Conservation (phyloP, 345 rosid species). For the Populus tremula region DNA sequence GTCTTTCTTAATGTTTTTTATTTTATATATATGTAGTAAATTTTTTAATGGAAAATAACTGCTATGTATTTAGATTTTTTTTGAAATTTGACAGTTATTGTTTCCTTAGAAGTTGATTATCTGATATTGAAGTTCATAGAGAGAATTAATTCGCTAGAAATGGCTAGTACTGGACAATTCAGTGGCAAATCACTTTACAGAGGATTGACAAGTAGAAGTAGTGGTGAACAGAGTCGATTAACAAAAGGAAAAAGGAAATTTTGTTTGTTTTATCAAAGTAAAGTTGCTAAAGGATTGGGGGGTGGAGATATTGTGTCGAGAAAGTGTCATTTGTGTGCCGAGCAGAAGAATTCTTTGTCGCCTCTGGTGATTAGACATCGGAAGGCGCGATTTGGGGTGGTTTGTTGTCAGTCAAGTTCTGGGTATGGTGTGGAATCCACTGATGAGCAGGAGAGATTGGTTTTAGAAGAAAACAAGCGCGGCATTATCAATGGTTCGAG, state of each 20-base stretch:
- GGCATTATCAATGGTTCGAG: conserved; percentile 17
- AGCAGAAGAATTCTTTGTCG: conserved; percentile 22
- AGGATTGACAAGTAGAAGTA: conserved; percentile 39
- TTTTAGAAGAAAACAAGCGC: conserved; percentile 33
- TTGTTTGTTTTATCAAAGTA: conserved; percentile 20
- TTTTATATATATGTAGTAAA: neutral
- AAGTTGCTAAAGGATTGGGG: conserved; percentile 21
- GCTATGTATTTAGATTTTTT: neutral
- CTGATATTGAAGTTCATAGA: neutral
- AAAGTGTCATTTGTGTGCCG: conserved; percentile 17
- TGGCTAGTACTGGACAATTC: conserved; percentile 43
- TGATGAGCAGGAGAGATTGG: conserved; percentile 24
- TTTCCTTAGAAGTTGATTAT: neutral
- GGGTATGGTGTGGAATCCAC: conserved; percentile 43
- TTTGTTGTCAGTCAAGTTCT: conserved; percentile 40
- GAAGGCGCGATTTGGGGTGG: conserved; percentile 26
- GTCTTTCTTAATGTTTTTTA: no score
- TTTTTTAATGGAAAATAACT: neutral
- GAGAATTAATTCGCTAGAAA: neutral
- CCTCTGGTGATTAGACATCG: conserved; percentile 34
- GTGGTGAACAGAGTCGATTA: conserved; percentile 17
- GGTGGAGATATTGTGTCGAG: conserved; percentile 16
- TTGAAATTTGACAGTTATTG: neutral
- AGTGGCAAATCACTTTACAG: conserved; percentile 28
- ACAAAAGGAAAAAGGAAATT: conserved; percentile 13